Base-by-base conservation (phyloP, 2,329 filamentous ascomycete species). In the Neonectria ditissima region DNA sequence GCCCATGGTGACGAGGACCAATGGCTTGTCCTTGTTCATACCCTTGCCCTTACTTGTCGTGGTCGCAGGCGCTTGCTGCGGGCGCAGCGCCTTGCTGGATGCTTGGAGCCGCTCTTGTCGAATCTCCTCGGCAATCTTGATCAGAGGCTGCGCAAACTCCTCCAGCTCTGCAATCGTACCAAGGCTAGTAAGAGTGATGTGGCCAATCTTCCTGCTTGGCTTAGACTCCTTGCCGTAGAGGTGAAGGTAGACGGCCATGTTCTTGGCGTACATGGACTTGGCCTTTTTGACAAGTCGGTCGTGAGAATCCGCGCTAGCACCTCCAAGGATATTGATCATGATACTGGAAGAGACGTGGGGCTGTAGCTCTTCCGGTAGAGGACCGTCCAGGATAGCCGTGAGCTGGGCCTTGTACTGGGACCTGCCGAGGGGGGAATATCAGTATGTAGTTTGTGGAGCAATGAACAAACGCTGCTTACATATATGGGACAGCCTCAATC, bases 341-440 rank as follows among this genome's bases (percentile, higher is more conserved):
- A 92, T 94, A 74, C 83, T 86, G 66, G 80, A 87, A 73, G 75
- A 84, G 77, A 81, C 92, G 74, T 82, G 86, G 55, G 86, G 89
- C 75, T 83, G 78, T 14, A 93, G 81, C 37, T 83, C 79, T 24
- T 86, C 83, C 1, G 86, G 87, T 20, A 91, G 83, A 65, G 60
- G 55, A 9, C 82, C 79, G 61, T 83, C 92, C 39, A 97, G 86
- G 66, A 99, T 95, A 2, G 95, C 89, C 63, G 91, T 88, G 10
- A 98, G 87, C 76, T 99, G 94, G 2, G 93, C 92, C 77, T 96
- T 93, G 80, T 93, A 99, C 79, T 99, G 96, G 1, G 94, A 97
- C 56, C 56, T 59, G 14, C 20, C 44, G n/a, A 14, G 10, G n/a
- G 16, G 28, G 4, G 30, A n/a, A 26, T 8, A 34, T 39, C 11